Evolutionary conservation across 257 asterid genomes (phyloP), one percentile per base, ranked within the genome.

Genomic region (Thymus mandschuricus): DNA sequence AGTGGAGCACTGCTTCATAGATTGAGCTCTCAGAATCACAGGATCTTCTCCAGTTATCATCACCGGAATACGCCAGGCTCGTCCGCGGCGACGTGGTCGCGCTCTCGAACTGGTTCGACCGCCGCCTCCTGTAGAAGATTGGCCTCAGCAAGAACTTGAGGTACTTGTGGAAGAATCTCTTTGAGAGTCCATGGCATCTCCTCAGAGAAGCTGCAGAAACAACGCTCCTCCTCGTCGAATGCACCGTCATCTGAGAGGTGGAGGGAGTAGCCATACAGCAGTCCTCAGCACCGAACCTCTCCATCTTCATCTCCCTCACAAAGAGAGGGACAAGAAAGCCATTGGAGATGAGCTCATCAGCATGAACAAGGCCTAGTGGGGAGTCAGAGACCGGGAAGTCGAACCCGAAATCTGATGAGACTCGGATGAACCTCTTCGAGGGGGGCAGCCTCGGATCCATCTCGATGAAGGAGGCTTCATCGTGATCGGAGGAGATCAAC

Each of bases 1-100:
- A 92, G 51, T 92, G 97, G 48, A 90, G 93, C 38, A 92, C 96
- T 5, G 98, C 98, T 80, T 92, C 98, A 71, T 84, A 74, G 64
- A 92, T 92, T 8, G 97, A 88, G 80, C 89, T 85, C 84, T 92
- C 98, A 3, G 98, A 92, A 68, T 92, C 98, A 72, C 96, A 89
- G 30, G 96, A 92, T 66, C 86, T 80, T 3, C 96, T 82, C 92
- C 93, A 87, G 51, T 79, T 80, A 63, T 87, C 95, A 72, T 89
- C 92, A 43, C 71, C 79, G 6, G 95, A 87, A 62, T 78, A 84
- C 4, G 95, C 87, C 1, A 74, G 72, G 63, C 96, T 90, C 1
- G 89, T 85, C 78, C 96, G 79, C 1, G 97, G 97, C 2, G 96
- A 88, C 5, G 83, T 79, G 41, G 84, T 87, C 1, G 81, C 55